Conservation (phyloP, 2,329 filamentous ascomycete genomes). For the Xylariales sp. region DNA sequence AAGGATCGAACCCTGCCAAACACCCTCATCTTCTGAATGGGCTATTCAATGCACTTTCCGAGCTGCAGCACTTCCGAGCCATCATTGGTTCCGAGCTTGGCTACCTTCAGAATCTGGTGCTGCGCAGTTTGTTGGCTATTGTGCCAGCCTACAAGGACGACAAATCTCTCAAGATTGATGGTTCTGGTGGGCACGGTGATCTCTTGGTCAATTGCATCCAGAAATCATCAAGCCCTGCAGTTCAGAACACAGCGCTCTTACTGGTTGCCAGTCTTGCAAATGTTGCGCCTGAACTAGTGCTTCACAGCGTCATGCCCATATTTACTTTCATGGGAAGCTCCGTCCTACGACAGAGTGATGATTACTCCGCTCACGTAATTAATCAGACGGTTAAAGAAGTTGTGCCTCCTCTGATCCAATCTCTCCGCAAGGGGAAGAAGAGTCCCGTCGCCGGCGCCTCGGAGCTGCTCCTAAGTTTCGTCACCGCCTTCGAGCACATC, state of each 20-base stretch:
- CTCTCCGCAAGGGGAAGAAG: conserved; percentile 75
- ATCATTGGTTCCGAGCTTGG: conserved; percentile 82
- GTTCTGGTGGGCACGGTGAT: conserved; percentile 78
- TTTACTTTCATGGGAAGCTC: conserved; percentile 98
- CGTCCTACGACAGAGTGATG: conserved; percentile 86
- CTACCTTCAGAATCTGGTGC: conserved; percentile 81
- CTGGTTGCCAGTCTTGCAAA: conserved; percentile 83
- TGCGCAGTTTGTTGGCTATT: conserved; percentile 79
- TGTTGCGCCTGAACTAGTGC: conserved; percentile 82
- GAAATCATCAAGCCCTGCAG: conserved; percentile 84
- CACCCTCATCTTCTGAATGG: conserved; percentile 73
- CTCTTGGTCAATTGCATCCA: conserved; percentile 91
- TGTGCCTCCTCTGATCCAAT: conserved; percentile 84
- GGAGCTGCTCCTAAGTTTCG: conserved; percentile 91
- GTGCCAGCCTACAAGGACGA: conserved; percentile 69
- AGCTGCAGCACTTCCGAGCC: conserved; percentile 79
- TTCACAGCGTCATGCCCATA: conserved; percentile 98
- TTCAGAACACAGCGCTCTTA: conserved; percentile 87
- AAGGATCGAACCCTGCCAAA: conserved; percentile 69
- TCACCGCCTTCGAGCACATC: conserved; percentile 93
- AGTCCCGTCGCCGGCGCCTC: conserved; percentile 76
- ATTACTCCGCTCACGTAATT: conserved; percentile 94
- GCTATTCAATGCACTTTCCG: conserved; percentile 80
- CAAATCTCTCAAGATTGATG: conserved; percentile 63
- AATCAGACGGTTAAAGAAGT: conserved; percentile 93